Evolutionary conservation across 75 land plant species (phyloP), one percentile per base, ranked within the genome.

Genomic region (Selaginella tamariscina): DNA sequence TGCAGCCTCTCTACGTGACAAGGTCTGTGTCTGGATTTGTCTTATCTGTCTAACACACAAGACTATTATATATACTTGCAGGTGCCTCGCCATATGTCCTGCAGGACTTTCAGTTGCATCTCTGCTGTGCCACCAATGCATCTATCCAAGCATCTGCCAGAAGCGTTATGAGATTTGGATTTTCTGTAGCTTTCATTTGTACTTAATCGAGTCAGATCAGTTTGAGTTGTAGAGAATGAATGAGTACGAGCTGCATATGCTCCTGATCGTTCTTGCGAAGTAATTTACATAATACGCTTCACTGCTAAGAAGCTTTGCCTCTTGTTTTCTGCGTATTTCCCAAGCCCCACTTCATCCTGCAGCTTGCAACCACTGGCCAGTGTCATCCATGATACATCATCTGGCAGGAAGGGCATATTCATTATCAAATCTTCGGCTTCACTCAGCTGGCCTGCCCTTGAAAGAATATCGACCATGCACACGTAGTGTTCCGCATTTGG

Each of bases 391-490:
- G 28, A 26, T 24, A 11, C 29, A 72, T 30, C 54, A 74, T n/a
- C 27, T 32, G 67, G 67, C n/a, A 69, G 22, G 27, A 75, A 22
- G n/a, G 30, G 33, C 73, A 75, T 75, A n/a, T 24, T 71, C 24
- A 22, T 65, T 27, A 75, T 71, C 28, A 75, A 44, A 20, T 54
- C 56, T 28, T 32, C 55, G 0, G 67, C 77, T 22, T 75, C 74
- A 5, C 55, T 30, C 21, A 75, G 31, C n/a, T 24, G 54, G 32
- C 77, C 77, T 27, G 77, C 67, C 23, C 73, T 24, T 21, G 66
- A 66, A 70, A 75, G 66, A 27, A 75, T 29, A 32, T 75, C 77
- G 33, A 75, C 57, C 74, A 70, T 75, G 67, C 66, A 62, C 22
- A 32, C 55, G 49, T 65, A 71, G 56, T 75, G 73, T 30, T 70